Evolutionary conservation across 768 basidiomycete genomes (phyloP), one percentile per base, ranked within the genome.

Genomic region (Leccinum longicurvipes): DNA sequence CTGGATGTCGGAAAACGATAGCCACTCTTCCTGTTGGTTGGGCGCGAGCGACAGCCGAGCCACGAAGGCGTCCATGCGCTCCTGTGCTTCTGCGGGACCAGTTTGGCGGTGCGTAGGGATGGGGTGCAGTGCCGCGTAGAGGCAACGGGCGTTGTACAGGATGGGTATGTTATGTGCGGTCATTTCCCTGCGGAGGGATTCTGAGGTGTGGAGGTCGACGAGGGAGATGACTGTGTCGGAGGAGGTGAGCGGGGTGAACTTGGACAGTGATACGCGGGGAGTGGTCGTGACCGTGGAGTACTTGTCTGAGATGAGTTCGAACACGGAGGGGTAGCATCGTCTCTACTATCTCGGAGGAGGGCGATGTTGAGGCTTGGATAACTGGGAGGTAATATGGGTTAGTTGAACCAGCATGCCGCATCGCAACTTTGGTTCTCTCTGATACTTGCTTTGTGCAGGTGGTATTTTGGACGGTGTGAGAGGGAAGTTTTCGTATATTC

Each of bases 41-140:
- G 81, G 81, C 14, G 75, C 61, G 39, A 81, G 70, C 6, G 72
- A 67, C 53, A 80, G 62, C 82, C 82, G 83, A 15, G 63, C 55
- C 46, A 76, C 74, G 17, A 71, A 71, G 3, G 56, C 21, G 3
- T 63, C 62, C 44, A 57, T 6, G 27, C 67, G 62, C 12, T 57
- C 36, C 51, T 55, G 12, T 61, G 44, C 12, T 58, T 55, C 11
- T 61, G 46, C 14, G 57, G 68, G 47, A 24, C 67, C 54, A 34
- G 63, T 60, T 21, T 55, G 53, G 6, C 56, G 51, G 11, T 59
- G 59, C 23, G 51, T 53, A 1, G 56, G 60, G 44, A 80, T 65
- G 19, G 68, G 63, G 52, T 73, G 53, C 2, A 69, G 41, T 3
- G 79, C 79, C 10, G 73, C 76, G 12, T 47, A 59, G 54, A 70